Percentiles rank a stretch among this genome's conserved stretches.
phyloP scores from a whole-genome alignment of 371 early-diverging fungal genomes.

The Mucor plumbeus region DNA sequence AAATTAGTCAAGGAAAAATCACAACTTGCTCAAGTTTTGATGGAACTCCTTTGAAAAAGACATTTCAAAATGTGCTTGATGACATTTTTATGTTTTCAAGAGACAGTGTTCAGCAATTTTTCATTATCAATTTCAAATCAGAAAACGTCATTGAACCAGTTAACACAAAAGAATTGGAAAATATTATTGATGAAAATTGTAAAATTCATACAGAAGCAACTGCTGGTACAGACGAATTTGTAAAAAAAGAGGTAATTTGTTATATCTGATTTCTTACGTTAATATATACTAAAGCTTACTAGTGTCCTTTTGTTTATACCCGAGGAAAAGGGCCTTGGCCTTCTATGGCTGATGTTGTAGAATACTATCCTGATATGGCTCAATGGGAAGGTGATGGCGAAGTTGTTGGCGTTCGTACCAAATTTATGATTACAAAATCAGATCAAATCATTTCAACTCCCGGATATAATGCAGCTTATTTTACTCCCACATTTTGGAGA shows the following conservation, averaged over 20 bases:
- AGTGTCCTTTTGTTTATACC: slow-evolving; percentile 50
- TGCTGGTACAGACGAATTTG: slow-evolving; percentile 36
- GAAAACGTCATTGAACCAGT: slow-evolving; percentile 15
- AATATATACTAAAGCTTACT: background rate
- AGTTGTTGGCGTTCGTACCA: slow-evolving; percentile 46
- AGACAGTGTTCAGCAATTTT: slow-evolving; percentile 30
- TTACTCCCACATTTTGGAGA: slow-evolving; percentile 42
- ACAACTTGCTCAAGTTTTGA: slow-evolving; percentile 18
- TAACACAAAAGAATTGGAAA: slow-evolving; percentile 30
- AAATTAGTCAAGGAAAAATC: slow-evolving; percentile 6
- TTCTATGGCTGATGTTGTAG: slow-evolving; percentile 43
- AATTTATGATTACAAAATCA: slow-evolving; percentile 37
- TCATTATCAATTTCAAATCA: slow-evolving; percentile 32
- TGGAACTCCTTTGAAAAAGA: slow-evolving; percentile 6
- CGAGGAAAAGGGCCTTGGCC: slow-evolving; percentile 30
- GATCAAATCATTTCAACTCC: slow-evolving; percentile 5
- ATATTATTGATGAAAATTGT: slow-evolving; percentile 39
- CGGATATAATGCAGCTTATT: slow-evolving; percentile 29
- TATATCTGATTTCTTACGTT: background rate
- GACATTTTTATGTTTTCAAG: slow-evolving; percentile 33
- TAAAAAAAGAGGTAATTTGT: slow-evolving; percentile 31
- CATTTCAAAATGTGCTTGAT: slow-evolving; percentile 30
- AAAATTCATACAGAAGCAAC: slow-evolving; percentile 38
- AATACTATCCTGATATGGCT: slow-evolving; percentile 49
- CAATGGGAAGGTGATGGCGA: slow-evolving; percentile 59